Base-by-base conservation (phyloP, 257 asterid genomes). In the Lycium barbarum region DNA sequence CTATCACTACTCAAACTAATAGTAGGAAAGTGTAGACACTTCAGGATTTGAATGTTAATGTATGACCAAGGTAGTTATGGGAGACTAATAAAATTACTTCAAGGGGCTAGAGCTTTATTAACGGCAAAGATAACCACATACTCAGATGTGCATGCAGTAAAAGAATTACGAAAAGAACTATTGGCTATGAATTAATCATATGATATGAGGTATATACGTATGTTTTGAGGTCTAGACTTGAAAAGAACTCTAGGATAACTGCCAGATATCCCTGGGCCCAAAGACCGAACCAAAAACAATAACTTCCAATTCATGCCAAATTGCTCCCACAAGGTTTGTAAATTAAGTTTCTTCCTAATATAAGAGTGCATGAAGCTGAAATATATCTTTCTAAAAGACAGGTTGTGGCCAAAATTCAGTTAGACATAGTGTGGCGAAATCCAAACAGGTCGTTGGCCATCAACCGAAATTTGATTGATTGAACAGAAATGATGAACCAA, bases 191-290 rank as follows among this genome's bases (percentile, higher is more conserved):
- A 51, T 20, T 73, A 73, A 74, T 74, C 40, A 47, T 33, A 74
- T 74, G 61, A 74, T 47, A 74, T 74, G 81, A 74, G 61, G 81
- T 74, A 22, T 22, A 47, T 49, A 49, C 3, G 81, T 22, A 74
- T 74, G 40, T 38, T 38, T 74, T 74, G 81, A 74, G 81, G 61
- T 49, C 81, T 13, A 74, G 8, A 49, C 81, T 74, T 74, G 20
- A 20, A 51, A 73, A 74, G 13, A 74, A 49, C 61, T 74, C 81
- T 74, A 22, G 61, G 61, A 47, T 74, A 49, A 74, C 59, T 36
- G 45, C 59, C 59, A 45, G 59, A 55, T 49, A 22, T 18, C 61
- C 61, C 81, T 49, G 81, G 45, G 36, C 61, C 22, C 81, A 74
- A 74, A 20, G 59, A 74, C 81, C 20, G 14, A 74, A 47, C 61